Evolutionary conservation across 371 early-diverging fungal genomes (phyloP).

Genomic region (Syncephalis fuscata): DNA sequence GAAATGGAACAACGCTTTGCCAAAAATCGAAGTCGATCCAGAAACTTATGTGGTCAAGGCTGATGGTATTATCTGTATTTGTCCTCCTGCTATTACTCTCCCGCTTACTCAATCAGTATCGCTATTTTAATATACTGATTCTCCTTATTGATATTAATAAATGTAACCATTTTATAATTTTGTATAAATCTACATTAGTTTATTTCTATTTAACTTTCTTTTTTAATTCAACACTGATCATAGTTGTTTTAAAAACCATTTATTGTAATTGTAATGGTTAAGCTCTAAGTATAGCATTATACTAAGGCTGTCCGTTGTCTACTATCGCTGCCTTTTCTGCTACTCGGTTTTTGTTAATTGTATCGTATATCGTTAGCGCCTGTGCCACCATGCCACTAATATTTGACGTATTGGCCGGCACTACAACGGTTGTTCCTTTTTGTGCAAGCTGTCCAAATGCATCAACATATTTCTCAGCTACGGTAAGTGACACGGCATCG

Average conservation of each 20-base stretch:
- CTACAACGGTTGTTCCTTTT: constrained; percentile 80
- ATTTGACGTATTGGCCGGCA: constrained; percentile 76
- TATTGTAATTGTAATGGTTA: too few relatives aligned
- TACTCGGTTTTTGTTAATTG: background rate
- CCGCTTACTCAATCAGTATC: background rate
- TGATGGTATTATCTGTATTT: constrained; percentile 38
- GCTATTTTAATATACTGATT: background rate
- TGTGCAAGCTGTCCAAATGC: constrained; percentile 87
- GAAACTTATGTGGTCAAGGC: constrained; percentile 76
- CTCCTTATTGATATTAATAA: too few relatives aligned
- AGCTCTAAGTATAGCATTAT: too few relatives aligned
- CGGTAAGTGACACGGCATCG: constrained; percentile 79
- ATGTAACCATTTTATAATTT: too few relatives aligned
- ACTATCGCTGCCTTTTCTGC: too few relatives aligned
- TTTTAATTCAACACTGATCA: too few relatives aligned
- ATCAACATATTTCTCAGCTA: constrained; percentile 96
- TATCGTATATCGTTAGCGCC: constrained; percentile 14
- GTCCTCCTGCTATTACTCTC: constrained; percentile 35
- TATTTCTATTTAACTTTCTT: too few relatives aligned
- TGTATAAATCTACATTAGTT: too few relatives aligned
- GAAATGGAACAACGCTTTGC: constrained; percentile 61
- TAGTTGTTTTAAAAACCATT: too few relatives aligned
- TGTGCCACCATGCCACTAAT: constrained; percentile 72
- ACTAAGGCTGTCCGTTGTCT: too few relatives aligned
- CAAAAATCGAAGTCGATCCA: constrained; percentile 68